Evolutionary conservation across 371 early-diverging fungal species (phyloP).

Genomic region (Mortierella sp.): DNA sequence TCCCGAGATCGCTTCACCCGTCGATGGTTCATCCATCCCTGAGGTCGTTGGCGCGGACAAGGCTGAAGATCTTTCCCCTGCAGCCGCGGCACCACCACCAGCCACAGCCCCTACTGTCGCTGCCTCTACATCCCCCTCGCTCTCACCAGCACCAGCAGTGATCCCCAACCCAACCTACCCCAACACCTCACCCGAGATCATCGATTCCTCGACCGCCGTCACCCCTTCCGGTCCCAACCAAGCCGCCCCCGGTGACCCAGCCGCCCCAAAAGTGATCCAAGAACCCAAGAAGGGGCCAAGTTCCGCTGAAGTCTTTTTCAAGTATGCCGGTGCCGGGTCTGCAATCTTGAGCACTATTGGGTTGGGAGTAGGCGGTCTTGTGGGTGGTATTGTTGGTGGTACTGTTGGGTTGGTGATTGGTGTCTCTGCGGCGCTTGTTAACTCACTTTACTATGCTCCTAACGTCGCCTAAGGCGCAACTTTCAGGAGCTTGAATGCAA

Average conservation of each 20-base stretch:
- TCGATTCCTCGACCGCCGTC: not conserved
- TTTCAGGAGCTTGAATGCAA: not conserved
- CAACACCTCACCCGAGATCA: not conserved
- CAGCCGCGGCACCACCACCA: not conserved
- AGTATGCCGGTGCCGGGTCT: constrained; percentile 9
- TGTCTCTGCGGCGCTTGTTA: not conserved
- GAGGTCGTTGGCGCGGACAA: not conserved
- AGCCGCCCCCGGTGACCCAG: not conserved
- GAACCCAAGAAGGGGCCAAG: not conserved
- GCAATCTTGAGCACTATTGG: constrained; percentile 16
- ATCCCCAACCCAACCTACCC: not conserved
- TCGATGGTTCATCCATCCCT: not conserved
- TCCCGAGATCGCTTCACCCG: not conserved
- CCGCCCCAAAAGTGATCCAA: not conserved
- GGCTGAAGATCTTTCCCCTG: not conserved
- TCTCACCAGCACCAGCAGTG: not conserved
- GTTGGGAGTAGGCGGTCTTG: constrained; percentile 8
- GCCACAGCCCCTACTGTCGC: not conserved
- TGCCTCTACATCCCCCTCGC: not conserved
- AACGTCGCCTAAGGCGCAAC: not conserved
- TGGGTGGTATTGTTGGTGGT: constrained; percentile 23
- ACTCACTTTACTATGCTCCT: not conserved
- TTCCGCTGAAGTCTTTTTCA: not conserved
- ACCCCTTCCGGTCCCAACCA: not conserved
- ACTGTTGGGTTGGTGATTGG: constrained; percentile 15